Conservation (phyloP, 345 rosid species). For the Chamaenerion angustifolium region DNA sequence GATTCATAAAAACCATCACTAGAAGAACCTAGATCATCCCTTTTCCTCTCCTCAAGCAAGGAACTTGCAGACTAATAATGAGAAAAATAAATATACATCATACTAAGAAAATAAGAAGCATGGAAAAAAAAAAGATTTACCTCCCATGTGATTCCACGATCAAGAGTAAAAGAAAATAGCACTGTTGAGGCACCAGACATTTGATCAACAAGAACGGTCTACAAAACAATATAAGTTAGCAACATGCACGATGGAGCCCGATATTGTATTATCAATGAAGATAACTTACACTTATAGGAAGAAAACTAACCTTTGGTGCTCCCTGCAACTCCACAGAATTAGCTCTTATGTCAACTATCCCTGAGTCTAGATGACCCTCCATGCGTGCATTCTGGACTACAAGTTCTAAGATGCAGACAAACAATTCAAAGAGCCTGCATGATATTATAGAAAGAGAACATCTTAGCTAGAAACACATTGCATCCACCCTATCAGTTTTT, state of each 20-base stretch:
- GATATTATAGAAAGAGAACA: slow-evolving; percentile 5
- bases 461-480: slow-evolving; percentile 6
- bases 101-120: neutral
- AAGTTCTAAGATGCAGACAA: slow-evolving; percentile 75
- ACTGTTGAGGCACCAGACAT: slow-evolving; percentile 91
- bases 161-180: slow-evolving; percentile 78
- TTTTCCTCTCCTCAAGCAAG: slow-evolving; percentile 63
- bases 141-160: slow-evolving; percentile 97
- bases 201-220: slow-evolving; percentile 94
- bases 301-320: slow-evolving; percentile 64
- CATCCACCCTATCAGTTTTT: slow-evolving; percentile 6
- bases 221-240: slow-evolving; percentile 16
- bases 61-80: slow-evolving; percentile 54
- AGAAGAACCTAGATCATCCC: slow-evolving; percentile 68
- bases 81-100: slow-evolving; percentile 4
- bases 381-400: slow-evolving; percentile 85
- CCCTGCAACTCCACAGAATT: slow-evolving; percentile 64
- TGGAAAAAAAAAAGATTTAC: too few species aligned
- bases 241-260: neutral
- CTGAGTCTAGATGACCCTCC: slow-evolving; percentile 92
- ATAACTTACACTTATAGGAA: neutral
- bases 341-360: slow-evolving; percentile 95
- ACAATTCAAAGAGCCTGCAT: slow-evolving; percentile 84
- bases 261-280: neutral
- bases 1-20: slow-evolving; percentile 94